Evolutionary conservation across 192 early-diverging fungal species (phyloP).

Genomic region (Backusella macrospora): DNA sequence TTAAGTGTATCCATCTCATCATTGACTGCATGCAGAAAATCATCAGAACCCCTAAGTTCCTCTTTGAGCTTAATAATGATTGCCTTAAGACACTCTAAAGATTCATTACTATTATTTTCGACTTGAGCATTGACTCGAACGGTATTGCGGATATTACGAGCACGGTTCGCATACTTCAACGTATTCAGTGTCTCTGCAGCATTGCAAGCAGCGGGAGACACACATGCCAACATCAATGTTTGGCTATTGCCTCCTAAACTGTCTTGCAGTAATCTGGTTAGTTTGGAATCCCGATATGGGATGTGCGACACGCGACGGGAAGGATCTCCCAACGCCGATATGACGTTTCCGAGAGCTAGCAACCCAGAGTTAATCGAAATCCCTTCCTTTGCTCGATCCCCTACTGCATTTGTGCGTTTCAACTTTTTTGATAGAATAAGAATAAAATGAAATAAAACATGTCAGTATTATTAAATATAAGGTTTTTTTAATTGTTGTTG

Average conservation of each 20-base stretch:
- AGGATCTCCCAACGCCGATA: constrained; percentile 90
- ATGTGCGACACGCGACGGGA: constrained; percentile 67
- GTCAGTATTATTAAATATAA: constrained; percentile 44
- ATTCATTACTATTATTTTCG: constrained; percentile 47
- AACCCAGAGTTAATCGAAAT: constrained; percentile 96
- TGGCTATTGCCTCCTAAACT: constrained; percentile 91
- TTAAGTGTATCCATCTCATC: constrained; percentile 22
- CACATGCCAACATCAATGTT: constrained; percentile 94
- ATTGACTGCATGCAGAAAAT: constrained; percentile 21
- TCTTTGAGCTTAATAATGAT: constrained; percentile 60
- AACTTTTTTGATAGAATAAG: constrained; percentile 48
- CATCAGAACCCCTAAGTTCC: constrained; percentile 46
- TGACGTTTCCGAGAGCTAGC: constrained; percentile 95
- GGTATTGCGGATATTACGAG: constrained; percentile 92
- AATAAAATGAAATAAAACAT: constrained; percentile 38
- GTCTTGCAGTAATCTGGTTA: constrained; percentile 96
- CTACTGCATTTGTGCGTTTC: constrained; percentile 88
- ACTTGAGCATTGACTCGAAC: constrained; percentile 74
- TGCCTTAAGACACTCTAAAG: constrained; percentile 57
- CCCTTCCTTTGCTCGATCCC: constrained; percentile 93
- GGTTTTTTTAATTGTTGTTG: neutral
- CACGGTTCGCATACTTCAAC: constrained; percentile 96
- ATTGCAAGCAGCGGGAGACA: constrained; percentile 79
- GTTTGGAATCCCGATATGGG: constrained; percentile 95
- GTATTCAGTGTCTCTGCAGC: constrained; percentile 91